Conservation (phyloP, 805 yeast species). For the Jamesozyma jinghongensis region DNA sequence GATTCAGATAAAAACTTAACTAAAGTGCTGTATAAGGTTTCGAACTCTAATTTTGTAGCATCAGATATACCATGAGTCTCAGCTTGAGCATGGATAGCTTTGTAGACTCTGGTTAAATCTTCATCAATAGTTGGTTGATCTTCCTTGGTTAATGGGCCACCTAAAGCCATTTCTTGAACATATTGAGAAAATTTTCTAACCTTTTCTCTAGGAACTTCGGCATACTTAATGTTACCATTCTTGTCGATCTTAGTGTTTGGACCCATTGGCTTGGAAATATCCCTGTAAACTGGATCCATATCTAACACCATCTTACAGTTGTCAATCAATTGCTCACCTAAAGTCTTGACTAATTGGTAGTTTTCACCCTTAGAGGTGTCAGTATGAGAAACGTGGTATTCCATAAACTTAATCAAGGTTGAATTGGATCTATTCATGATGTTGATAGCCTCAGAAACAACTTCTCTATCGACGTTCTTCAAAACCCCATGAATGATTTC, state of each 20-base stretch:
- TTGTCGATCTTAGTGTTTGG: conserved; percentile 84
- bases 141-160: conserved; percentile 69
- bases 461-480: conserved; percentile 87
- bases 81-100: conserved; percentile 70
- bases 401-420: conserved; percentile 91
- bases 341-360: conserved; percentile 76
- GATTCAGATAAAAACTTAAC: conserved; percentile 59
- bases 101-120: conserved; percentile 75
- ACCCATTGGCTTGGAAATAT: conserved; percentile 88
- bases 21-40: conserved; percentile 60
- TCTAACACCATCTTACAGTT: conserved; percentile 83
- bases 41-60: conserved; percentile 61
- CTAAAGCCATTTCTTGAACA: conserved; percentile 92
- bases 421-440: conserved; percentile 97
- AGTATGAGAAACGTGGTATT: conserved; percentile 60
- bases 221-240: conserved; percentile 78
- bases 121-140: conserved; percentile 72
- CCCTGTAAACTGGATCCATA: conserved; percentile 87
- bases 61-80: conserved; percentile 36
- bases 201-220: conserved; percentile 79
- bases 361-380: conserved; percentile 78
- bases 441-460: conserved; percentile 90
- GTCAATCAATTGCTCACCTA: conserved; percentile 90
- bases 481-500: conserved; percentile 94
- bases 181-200: conserved; percentile 93